Evolutionary conservation across 2,329 filamentous ascomycete species (phyloP).

Genomic region (Lojkania enalia): DNA sequence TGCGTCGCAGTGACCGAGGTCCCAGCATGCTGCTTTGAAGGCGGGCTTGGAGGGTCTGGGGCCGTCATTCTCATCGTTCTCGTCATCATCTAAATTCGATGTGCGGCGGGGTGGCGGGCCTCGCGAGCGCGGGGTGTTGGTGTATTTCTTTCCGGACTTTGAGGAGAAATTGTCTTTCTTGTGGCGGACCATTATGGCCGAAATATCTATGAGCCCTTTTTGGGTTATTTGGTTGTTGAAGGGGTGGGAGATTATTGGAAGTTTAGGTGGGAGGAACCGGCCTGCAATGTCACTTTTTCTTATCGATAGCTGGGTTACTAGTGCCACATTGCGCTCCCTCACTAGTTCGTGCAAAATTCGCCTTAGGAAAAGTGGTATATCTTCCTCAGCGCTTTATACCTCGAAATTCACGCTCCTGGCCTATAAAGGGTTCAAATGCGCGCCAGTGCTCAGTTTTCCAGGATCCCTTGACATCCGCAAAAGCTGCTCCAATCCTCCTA

Average conservation of each 20-base stretch:
- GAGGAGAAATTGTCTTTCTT: slow-evolving; percentile 79
- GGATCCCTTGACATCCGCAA: no score
- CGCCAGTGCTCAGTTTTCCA: no score
- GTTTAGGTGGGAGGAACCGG: background rate
- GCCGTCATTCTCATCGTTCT: slow-evolving; percentile 27
- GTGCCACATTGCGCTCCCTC: no score
- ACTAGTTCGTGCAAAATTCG: no score
- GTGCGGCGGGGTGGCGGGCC: slow-evolving; percentile 54
- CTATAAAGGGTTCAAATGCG: no score
- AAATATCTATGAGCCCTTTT: background rate
- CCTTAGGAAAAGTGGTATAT: no score
- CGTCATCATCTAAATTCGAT: slow-evolving; percentile 27
- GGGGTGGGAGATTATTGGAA: slow-evolving; percentile 1
- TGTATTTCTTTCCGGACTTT: slow-evolving; percentile 72
- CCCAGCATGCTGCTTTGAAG: slow-evolving; percentile 98
- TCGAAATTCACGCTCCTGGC: no score
- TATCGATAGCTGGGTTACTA: no score
- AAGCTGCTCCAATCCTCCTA: background rate
- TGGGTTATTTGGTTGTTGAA: background rate
- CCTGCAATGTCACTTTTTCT: background rate
- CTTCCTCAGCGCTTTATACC: no score
- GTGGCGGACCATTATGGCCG: slow-evolving; percentile 77
- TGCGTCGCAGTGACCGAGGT: slow-evolving; percentile 94
- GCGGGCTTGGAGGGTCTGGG: slow-evolving; percentile 50
- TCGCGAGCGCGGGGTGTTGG: slow-evolving; percentile 60